Base-by-base conservation (phyloP, 306 rosid genomes). In the Trichosanthes cucumerina region DNA sequence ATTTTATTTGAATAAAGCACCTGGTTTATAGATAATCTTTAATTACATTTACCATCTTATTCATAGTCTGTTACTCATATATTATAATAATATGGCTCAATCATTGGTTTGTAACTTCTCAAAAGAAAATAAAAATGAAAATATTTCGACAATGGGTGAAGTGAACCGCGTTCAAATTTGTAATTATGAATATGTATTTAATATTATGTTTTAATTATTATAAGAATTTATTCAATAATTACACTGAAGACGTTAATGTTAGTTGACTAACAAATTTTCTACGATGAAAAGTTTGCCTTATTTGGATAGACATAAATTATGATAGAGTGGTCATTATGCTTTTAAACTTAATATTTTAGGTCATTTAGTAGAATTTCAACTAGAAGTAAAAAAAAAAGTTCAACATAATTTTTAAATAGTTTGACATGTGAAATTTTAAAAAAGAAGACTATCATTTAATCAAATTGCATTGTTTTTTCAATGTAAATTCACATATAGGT, bases 281-380 rank as follows among this genome's bases (percentile, higher is more conserved):
- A 43, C 0, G 5, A n/a, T 68, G 0, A 39, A 39, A 7, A 9
- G 0, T 0, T n/a, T 66, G 1, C 13, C 8, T 19, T 9, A 8
- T 9, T 18, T 19, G 16, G 73, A 38, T 28, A 8, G 16, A 7
- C 12, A 18, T 3, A 23, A 21, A 23, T 23, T 58, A 21, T 24
- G 33, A 24, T 58, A 26, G 36, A 26, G 0, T 9, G 36, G 10
- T 19, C 23, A 19, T 54, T 54, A 54, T 1, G 2, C 19, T 54
- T 54, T 54, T 1, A 0, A n/a, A 54, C 4, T 19, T n/a, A 18
- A 52, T 52, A 16, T 18, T 54, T 54, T 16, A n/a, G 60, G 0
- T 8, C 6, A 49, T 2, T 49, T 49, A 28, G n/a, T n/a, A n/a
- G n/a, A n/a, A n/a, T n/a, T n/a, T n/a, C n/a, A n/a, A n/a, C n/a